Base-by-base conservation (phyloP, 768 basidiomycete genomes). In the Fistulinella prunicolor region DNA sequence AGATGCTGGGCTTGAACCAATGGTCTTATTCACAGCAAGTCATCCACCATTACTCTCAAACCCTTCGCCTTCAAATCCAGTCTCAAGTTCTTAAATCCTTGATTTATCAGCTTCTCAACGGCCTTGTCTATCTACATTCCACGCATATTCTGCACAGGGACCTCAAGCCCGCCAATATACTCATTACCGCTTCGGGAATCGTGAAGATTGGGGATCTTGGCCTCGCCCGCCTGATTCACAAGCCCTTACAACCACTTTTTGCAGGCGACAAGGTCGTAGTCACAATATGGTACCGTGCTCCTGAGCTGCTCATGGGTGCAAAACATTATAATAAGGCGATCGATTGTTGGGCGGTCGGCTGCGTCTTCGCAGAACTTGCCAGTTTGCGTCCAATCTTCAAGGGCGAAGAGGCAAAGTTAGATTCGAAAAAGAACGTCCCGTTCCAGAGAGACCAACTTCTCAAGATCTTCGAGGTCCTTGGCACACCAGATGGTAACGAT, bases 181-280 rank as follows among this genome's bases (percentile, higher is more conserved):
- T 98, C 49, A 94, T 99, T 49, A 96, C 85, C 12, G 82, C 89
- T 14, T 60, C 70, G 9, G 95, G 95, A 2, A 79, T 90, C 30
- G 93, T 99, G 60, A 98, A 98, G 70, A 98, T 99, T 43, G 96
- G 94, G n/a, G 96, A 99, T 65, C 75, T 98, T 1, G 96, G 96
- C 20, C 81, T 99, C 14, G 96, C 96, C 1, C 80, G 96, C 26
- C 77, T 98, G 24, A 86, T 89, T 49, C 86, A 93, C 61, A 84
- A 92, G 50, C 96, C 96, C 6, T 76, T 99, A 2, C 94, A 96
- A 55, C 86, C 89, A 1, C 74, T 99, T 2, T 93, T 90, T 63
- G 83, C 84, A 0, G 94, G 94, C 14, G 96, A 99, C 70, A 98
- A 98, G 61, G 94, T 99, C 22, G 96, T 98, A 29, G 96, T 99